These are phyloP conservation scores for Hyaloperonospora brassicae DNA, from an alignment of 352 stramenopile genomes.

Conservation along the genomic window DNA sequence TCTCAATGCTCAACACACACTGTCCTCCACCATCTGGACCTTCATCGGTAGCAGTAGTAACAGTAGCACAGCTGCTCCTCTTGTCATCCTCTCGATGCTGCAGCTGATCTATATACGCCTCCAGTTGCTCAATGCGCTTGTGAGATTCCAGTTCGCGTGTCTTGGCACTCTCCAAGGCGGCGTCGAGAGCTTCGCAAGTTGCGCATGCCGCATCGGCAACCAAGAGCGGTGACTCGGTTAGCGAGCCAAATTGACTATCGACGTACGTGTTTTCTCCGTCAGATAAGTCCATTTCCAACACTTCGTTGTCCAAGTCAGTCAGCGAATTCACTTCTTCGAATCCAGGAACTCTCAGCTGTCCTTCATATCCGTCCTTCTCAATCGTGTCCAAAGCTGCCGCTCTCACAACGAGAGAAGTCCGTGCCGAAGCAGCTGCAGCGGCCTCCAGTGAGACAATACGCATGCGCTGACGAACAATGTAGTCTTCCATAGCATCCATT, in stretches of 20 bases:
- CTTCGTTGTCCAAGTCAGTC: conserved; percentile 16
- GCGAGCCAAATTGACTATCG: conserved; percentile 19
- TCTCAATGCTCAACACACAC: conserved; percentile 17
- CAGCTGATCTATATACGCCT: conserved; percentile 17
- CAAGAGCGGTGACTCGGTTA: conserved; percentile 14
- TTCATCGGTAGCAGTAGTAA: conserved; percentile 3
- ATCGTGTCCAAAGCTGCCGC: conserved; percentile 10
- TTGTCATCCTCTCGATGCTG: conserved; percentile 11
- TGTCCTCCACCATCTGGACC: conserved; percentile 4
- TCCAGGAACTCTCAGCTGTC: conserved; percentile 25
- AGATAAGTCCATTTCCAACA: conserved; percentile 21
- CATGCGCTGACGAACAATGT: conserved; percentile 25
- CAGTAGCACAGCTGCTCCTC: background rate
- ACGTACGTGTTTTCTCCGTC: conserved; percentile 23
- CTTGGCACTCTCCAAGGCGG: conserved; percentile 26
- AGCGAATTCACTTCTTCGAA: conserved; percentile 25
- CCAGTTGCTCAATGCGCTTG: conserved; percentile 32
- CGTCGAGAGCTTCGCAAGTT: conserved; percentile 28
- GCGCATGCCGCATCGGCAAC: conserved; percentile 16
- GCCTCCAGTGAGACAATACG: conserved; percentile 32
- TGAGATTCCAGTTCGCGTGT: conserved; percentile 22
- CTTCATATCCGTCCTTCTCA: conserved; percentile 13
- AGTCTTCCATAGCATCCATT: conserved; percentile 32
- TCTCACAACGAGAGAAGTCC: conserved; percentile 20
- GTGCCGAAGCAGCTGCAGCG: conserved; percentile 20